Conservation (phyloP, 148 eudicot species). For the Beta vulgaris region DNA sequence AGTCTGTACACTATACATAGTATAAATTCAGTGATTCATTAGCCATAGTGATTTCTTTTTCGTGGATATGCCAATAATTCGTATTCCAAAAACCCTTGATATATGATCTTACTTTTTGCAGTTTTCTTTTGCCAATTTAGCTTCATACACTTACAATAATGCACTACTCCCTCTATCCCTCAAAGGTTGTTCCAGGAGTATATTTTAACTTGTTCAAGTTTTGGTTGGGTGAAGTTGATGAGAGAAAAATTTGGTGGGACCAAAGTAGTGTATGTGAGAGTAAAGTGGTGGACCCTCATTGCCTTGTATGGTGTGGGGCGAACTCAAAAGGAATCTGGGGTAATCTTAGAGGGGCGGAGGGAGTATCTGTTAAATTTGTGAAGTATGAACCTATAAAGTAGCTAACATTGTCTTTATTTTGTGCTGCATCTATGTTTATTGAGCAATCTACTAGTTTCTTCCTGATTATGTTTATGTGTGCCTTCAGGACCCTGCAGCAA, state of each 20-base stretch:
- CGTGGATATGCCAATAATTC: background rate
- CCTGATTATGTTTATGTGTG: conserved; percentile 9
- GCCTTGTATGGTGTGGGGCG: too few species aligned
- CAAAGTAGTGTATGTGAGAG: too few species aligned
- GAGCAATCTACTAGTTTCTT: background rate
- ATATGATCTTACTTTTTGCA: background rate
- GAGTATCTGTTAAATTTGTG: too few species aligned
- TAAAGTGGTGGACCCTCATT: too few species aligned
- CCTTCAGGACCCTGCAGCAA: conserved; percentile 50
- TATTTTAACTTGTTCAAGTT: too few species aligned
- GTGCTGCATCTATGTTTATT: background rate
- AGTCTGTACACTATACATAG: background rate
- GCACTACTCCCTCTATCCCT: too few species aligned
- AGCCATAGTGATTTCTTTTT: background rate
- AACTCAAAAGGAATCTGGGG: too few species aligned
- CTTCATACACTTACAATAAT: background rate
- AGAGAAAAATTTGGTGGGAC: too few species aligned
- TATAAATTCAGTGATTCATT: background rate
- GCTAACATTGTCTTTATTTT: background rate
- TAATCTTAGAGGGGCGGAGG: too few species aligned
- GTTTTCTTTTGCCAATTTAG: background rate
- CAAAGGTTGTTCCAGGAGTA: too few species aligned
- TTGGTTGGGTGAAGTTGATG: too few species aligned
- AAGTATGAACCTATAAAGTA: background rate
- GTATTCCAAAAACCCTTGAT: background rate